These are phyloP conservation scores for Verbena officinalis DNA, from an alignment of 257 asterid genomes.

Conservation along the genomic window DNA sequence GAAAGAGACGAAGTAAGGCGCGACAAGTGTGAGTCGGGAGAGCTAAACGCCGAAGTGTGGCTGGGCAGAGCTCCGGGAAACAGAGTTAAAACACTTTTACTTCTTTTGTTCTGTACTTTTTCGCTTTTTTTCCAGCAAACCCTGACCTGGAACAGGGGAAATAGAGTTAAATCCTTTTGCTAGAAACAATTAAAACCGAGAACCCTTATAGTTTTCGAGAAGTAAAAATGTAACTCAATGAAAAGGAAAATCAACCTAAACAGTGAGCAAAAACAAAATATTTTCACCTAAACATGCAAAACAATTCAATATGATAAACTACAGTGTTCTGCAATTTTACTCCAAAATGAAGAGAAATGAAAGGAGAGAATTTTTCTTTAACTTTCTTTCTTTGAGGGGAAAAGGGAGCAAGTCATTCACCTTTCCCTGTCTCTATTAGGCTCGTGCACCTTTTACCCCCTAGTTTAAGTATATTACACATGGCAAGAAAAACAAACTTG, in stretches of 20 bases:
- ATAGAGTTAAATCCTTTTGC: conserved; percentile 1
- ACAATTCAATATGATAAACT: conserved; percentile 10
- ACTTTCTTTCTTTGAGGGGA: not conserved
- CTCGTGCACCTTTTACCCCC: conserved; percentile 70
- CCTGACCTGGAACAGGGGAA: conserved; percentile 31
- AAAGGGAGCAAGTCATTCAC: conserved; percentile 40
- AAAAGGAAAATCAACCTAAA: conserved; percentile 3
- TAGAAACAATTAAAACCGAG: conserved; percentile 26
- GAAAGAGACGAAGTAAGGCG: too few species aligned
- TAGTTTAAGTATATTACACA: conserved; percentile 22
- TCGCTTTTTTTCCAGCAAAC: conserved; percentile 20
- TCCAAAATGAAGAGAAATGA: conserved; percentile 8
- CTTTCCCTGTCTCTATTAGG: conserved; percentile 66
- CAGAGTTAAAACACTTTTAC: too few species aligned
- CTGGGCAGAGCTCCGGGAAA: too few species aligned
- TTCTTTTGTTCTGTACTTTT: not conserved
- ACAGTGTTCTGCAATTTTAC: not conserved
- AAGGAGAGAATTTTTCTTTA: not conserved
- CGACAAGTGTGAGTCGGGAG: too few species aligned
- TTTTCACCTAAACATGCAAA: conserved; percentile 8
- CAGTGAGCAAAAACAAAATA: too few species aligned
- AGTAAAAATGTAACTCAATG: conserved; percentile 1
- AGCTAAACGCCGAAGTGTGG: too few species aligned
- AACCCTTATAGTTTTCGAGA: conserved; percentile 16
- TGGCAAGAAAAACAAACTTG: not conserved